A percentile compares a stretch with the other conserved stretches of the same genome.
phyloP scores from a whole-genome alignment of 2,329 filamentous ascomycete genomes.

The Rhinocladiella similis region DNA sequence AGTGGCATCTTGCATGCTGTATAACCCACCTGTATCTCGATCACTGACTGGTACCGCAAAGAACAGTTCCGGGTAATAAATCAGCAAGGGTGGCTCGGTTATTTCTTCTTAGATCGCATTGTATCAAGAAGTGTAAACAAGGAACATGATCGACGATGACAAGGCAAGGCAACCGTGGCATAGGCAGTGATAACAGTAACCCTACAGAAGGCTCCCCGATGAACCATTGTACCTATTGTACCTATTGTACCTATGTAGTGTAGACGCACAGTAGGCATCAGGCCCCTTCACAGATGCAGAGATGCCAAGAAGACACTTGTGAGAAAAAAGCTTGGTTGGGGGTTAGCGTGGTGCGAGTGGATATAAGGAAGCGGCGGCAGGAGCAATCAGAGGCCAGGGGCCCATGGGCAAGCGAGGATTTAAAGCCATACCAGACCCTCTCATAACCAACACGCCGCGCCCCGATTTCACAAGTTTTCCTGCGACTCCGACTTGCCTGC shows the following conservation, averaged over 20 bases:
- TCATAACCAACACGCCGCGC: slow-evolving; percentile 21
- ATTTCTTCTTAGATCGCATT: not conserved
- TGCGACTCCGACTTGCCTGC: not conserved
- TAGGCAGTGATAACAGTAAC: too few species aligned
- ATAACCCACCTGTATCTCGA: too few species aligned
- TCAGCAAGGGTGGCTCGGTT: too few species aligned
- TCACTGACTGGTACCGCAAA: too few species aligned
- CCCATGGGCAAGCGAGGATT: slow-evolving; percentile 26
- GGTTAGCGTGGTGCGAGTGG: slow-evolving; percentile 6
- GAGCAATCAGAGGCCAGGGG: slow-evolving; percentile 24
- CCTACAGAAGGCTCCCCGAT: too few species aligned
- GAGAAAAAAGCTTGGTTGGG: slow-evolving; percentile 16
- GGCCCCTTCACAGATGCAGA: too few species aligned
- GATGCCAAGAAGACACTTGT: not conserved
- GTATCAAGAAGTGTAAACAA: not conserved
- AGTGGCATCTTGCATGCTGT: too few species aligned
- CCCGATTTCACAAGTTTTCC: slow-evolving; percentile 21
- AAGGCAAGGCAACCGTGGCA: not conserved
- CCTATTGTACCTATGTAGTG: not conserved
- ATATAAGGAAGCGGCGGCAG: slow-evolving; percentile 3
- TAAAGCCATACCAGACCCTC: slow-evolving; percentile 25
- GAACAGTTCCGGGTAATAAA: not conserved
- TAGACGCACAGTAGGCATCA: too few species aligned
- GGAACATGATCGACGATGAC: not conserved
- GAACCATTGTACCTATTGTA: too few species aligned